Conservation (phyloP, 176 grass and related monocot species). For the Saccharum officinarum region DNA sequence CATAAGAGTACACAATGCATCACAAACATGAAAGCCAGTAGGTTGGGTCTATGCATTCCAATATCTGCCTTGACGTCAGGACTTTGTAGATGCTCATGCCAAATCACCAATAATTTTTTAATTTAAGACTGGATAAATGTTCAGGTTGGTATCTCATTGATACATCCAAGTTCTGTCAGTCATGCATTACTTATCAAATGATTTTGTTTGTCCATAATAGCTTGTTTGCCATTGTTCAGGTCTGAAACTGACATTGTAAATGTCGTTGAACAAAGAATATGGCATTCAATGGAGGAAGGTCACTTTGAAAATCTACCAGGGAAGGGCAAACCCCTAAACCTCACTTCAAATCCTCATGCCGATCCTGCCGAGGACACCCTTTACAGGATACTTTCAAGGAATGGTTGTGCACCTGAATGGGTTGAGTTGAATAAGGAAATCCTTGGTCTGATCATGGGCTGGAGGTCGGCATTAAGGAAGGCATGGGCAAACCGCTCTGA, state of each 20-base stretch:
- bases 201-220: neutral
- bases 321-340: slow-evolving; percentile 83
- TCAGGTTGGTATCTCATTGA: neutral
- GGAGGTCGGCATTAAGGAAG: slow-evolving; percentile 59
- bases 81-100: neutral
- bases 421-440: slow-evolving; percentile 94
- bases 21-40: neutral
- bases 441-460: slow-evolving; percentile 44
- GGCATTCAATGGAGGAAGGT: slow-evolving; percentile 94
- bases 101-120: neutral
- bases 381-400: slow-evolving; percentile 76
- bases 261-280: slow-evolving; percentile 95
- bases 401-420: slow-evolving; percentile 78
- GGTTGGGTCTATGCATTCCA: neutral
- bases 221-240: slow-evolving; percentile 36
- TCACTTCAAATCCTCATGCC: slow-evolving; percentile 62
- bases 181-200: neutral
- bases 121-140: neutral
- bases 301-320: slow-evolving; percentile 90
- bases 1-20: neutral
- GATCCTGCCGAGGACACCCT: slow-evolving; percentile 92
- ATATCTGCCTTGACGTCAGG: neutral
- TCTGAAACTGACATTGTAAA: slow-evolving; percentile 86
- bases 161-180: neutral
- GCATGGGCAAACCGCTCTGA: slow-evolving; percentile 50